Evolutionary conservation across 345 rosid genomes (phyloP).

Genomic region (Ricinus communis): DNA sequence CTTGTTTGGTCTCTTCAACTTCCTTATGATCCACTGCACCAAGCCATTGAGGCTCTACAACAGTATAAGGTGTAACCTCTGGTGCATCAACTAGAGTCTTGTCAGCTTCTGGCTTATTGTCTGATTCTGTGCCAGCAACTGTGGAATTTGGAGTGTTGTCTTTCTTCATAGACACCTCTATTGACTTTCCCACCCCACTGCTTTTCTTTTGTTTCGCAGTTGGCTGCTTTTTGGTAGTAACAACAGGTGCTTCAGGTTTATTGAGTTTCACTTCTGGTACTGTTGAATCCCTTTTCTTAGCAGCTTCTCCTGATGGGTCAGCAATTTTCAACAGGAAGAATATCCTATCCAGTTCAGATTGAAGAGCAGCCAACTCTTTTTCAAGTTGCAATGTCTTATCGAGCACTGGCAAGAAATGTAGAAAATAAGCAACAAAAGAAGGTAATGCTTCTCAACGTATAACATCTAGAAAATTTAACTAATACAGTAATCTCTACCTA

Average conservation of each 20-base stretch:
- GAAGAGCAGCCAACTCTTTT: conserved; percentile 64
- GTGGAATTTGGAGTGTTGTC: conserved; percentile 35
- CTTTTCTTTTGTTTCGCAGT: conserved; percentile 33
- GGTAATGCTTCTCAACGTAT: too few species aligned
- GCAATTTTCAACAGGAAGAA: conserved; percentile 79
- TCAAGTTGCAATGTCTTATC: conserved; percentile 59
- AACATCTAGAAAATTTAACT: not conserved
- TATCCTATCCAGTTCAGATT: conserved; percentile 70
- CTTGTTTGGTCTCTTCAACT: conserved; percentile 36
- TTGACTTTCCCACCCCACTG: conserved; percentile 32
- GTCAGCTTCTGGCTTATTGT: conserved; percentile 39
- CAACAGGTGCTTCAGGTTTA: conserved; percentile 36
- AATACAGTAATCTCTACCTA: conserved; percentile 41
- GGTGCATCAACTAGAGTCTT: conserved; percentile 33
- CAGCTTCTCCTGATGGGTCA: conserved; percentile 85
- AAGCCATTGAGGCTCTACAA: conserved; percentile 86
- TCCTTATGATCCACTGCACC: conserved; percentile 68
- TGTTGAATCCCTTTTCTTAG: conserved; percentile 57
- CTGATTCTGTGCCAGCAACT: conserved; percentile 16
- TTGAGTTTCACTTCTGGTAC: conserved; percentile 37
- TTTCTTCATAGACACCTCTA: conserved; percentile 22
- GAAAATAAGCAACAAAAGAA: conserved; percentile 9
- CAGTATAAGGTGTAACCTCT: conserved; percentile 49
- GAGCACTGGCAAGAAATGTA: conserved; percentile 51
- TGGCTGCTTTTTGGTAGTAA: conserved; percentile 33